Evolutionary conservation across 2,329 filamentous ascomycete species (phyloP).

Genomic region (Apiospora pterosperma): DNA sequence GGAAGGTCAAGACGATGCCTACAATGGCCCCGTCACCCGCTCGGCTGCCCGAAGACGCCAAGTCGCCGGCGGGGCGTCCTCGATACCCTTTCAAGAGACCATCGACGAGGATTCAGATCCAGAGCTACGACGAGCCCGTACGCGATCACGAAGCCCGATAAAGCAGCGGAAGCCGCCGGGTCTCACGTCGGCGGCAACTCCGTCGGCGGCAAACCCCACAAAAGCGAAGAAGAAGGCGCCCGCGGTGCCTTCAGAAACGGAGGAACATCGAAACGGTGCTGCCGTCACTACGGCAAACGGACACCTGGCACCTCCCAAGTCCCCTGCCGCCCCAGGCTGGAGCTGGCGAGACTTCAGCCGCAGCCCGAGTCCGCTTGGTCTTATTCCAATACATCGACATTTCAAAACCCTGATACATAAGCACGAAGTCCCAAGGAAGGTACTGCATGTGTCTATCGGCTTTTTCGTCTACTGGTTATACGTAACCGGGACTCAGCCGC

Average conservation of each 20-base stretch:
- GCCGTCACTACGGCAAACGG: conserved; percentile 48
- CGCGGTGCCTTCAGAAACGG: conserved; percentile 25
- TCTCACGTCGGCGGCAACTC: conserved; percentile 47
- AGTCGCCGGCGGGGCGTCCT: conserved; percentile 41
- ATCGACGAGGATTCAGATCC: conserved; percentile 48
- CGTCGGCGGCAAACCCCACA: conserved; percentile 1
- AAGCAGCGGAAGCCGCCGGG: conserved; percentile 47
- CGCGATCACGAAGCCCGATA: conserved; percentile 69
- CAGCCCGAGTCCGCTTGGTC: conserved; percentile 85
- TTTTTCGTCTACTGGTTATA: conserved; percentile 91
- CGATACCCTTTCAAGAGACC: conserved; percentile 57
- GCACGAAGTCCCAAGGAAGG: conserved; percentile 93
- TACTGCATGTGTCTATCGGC: conserved; percentile 92
- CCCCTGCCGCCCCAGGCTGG: conserved; percentile 56
- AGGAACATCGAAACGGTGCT: conserved; percentile 15
- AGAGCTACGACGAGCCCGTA: conserved; percentile 60
- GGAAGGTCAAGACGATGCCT: conserved; percentile 50
- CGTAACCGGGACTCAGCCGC: conserved; percentile 70
- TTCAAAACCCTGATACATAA: conserved; percentile 92
- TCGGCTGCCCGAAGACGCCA: conserved; percentile 64
- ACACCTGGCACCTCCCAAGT: conserved; percentile 66
- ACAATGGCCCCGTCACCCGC: conserved; percentile 74
- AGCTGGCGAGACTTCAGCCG: conserved; percentile 86
- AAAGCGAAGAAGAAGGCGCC: conserved; percentile 19
- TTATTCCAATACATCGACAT: conserved; percentile 92